Base-by-base conservation (phyloP, 805 yeast species). In the Myxozyma nipponensis region DNA sequence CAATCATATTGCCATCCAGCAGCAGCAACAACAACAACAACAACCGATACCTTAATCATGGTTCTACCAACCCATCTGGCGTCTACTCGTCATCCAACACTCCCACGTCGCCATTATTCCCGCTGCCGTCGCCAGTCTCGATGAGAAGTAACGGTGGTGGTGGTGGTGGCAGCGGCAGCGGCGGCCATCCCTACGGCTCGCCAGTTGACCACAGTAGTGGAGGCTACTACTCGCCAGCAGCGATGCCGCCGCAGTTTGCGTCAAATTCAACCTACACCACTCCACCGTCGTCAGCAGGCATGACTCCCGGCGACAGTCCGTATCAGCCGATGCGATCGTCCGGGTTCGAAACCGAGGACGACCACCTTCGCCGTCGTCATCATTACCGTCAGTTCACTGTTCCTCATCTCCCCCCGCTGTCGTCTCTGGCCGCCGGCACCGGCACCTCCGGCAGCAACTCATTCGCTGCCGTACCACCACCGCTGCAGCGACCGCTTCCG, bases 61-160 rank as follows among this genome's bases (percentile, higher is more conserved):
- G n/a, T 21, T n/a, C 37, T 3, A 35, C 17, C 13, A 9, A 19
- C 9, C 44, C 18, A 17, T 26, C 44, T 4, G 36, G 30, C 38
- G 35, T 21, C 38, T 21, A 24, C 23, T 19, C 42, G 22, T 42
- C 17, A 5, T 4, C 10, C 36, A 23, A 42, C 17, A 46, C 50
- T 6, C 50, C 50, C 6, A 46, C 50, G 21, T 46, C 50, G 4
- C 50, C 50, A 5, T 32, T 25, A 19, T 46, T 32, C 34, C 48
- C 40, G 13, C 35, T 34, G 21, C 50, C 46, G 13, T 42, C 48
- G 4, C 48, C 38, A 25, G n/a, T 38, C 38, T n/a, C 34, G 13
- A 17, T 17, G 19, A 34, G 48, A 15, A 38, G 36, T 10, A 10
- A 19, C 42, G 32, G 32, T 15, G 25, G 18, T n/a, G n/a, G n/a